Percentiles rank a stretch among this genome's conserved stretches.
These are phyloP conservation scores for Botrytis squamosa DNA, from an alignment of 2,329 filamentous ascomycete genomes.

Conservation along the genomic window DNA sequence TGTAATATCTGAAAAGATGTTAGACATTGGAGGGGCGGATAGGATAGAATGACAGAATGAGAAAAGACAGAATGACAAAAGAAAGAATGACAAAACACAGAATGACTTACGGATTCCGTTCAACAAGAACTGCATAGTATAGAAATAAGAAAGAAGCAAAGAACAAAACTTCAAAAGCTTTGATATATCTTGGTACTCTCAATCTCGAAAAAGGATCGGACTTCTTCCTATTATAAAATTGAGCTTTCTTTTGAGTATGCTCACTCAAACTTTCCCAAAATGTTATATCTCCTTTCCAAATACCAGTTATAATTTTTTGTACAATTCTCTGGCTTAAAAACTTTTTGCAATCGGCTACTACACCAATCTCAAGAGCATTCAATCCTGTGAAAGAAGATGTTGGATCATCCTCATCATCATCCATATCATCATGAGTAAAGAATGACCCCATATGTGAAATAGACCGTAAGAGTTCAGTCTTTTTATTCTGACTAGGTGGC, in stretches of 20 bases:
- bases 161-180: constrained; percentile 80
- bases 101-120: constrained; percentile 55
- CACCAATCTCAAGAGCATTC: constrained; percentile 84
- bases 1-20: constrained; percentile 43
- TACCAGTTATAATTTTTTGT: constrained; percentile 78
- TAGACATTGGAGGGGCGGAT: not conserved
- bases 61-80: not conserved
- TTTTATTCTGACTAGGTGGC: constrained; percentile 31
- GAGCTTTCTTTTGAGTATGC: constrained; percentile 70
- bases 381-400: constrained; percentile 73
- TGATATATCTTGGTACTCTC: constrained; percentile 79
- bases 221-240: constrained; percentile 67
- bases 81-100: no score
- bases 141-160: constrained; percentile 73
- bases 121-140: constrained; percentile 83
- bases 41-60: not conserved
- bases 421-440: constrained; percentile 42
- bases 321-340: constrained; percentile 79
- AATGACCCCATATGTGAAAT: constrained; percentile 50
- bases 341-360: constrained; percentile 77
- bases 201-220: constrained; percentile 74
- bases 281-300: constrained; percentile 83
- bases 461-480: constrained; percentile 45
- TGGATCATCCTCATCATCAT: constrained; percentile 57
- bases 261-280: constrained; percentile 82